Percentiles rank a stretch among this genome's conserved stretches.
These are phyloP conservation scores for Pseudomassariella vexata DNA, from an alignment of 2,329 filamentous ascomycete genomes.

Conservation along the genomic window DNA sequence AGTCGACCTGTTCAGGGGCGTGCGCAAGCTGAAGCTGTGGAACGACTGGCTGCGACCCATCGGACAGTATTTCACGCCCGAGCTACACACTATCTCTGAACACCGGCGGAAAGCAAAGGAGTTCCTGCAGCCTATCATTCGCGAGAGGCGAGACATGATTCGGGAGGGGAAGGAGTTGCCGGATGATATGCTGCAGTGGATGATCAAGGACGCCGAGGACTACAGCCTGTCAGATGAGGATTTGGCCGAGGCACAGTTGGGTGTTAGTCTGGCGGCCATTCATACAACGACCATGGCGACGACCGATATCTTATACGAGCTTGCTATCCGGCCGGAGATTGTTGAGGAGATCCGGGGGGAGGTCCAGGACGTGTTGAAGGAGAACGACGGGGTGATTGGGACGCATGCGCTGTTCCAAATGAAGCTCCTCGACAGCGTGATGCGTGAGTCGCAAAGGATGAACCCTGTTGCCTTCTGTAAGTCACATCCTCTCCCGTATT, in stretches of 20 bases:
- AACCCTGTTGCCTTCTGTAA: slow-evolving; percentile 25
- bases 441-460: slow-evolving; percentile 26
- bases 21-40: slow-evolving; percentile 16
- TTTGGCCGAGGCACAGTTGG: slow-evolving; percentile 33
- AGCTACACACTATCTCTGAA: slow-evolving; percentile 25
- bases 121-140: slow-evolving; percentile 30
- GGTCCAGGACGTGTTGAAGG: slow-evolving; percentile 29
- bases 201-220: slow-evolving; percentile 29
- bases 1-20: slow-evolving; percentile 31
- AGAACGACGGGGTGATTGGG: slow-evolving; percentile 24
- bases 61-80: slow-evolving; percentile 23
- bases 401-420: slow-evolving; percentile 27
- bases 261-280: slow-evolving; percentile 41
- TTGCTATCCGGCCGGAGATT: slow-evolving; percentile 41
- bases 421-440: slow-evolving; percentile 31
- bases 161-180: slow-evolving; percentile 22
- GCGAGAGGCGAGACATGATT: slow-evolving; percentile 18
- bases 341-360: slow-evolving; percentile 46
- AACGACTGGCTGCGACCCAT: slow-evolving; percentile 26
- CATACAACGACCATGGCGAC: slow-evolving; percentile 39
- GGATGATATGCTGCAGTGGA: slow-evolving; percentile 41
- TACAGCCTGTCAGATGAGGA: slow-evolving; percentile 22
- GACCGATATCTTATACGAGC: slow-evolving; percentile 37
- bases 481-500: not conserved
- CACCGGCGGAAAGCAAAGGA: slow-evolving; percentile 25